These are phyloP conservation scores for Diplosphaera chodatii DNA, from an alignment of 139 green algal genomes.

Conservation along the genomic window DNA sequence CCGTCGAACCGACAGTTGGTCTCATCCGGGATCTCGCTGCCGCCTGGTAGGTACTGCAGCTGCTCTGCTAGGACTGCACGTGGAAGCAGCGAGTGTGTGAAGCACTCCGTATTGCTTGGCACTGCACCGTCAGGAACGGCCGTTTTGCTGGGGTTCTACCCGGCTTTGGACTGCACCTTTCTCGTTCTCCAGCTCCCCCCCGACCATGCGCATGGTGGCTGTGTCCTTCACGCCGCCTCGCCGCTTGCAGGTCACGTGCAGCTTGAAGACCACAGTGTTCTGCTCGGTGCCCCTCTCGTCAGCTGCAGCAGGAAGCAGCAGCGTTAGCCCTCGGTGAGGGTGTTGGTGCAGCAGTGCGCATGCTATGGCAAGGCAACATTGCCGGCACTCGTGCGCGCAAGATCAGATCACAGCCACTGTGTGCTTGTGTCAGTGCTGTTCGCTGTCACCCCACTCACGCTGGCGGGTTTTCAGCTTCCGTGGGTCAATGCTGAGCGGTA, in stretches of 20 bases:
- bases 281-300: slow-evolving; percentile 40
- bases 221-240: not conserved
- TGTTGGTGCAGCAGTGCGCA: no score
- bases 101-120: no score
- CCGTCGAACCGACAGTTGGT: slow-evolving; percentile 62
- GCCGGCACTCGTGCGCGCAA: no score
- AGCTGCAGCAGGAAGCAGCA: slow-evolving; percentile 7
- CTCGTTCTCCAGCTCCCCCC: slow-evolving; percentile 42
- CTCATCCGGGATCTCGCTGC: slow-evolving; percentile 83
- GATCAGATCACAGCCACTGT: no score
- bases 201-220: not conserved
- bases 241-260: slow-evolving; percentile 47
- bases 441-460: no score
- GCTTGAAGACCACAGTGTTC: slow-evolving; percentile 68
- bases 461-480: slow-evolving; percentile 46
- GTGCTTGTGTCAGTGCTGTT: no score
- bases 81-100: no score
- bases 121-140: no score
- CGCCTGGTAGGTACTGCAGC: slow-evolving; percentile 78
- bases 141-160: no score
- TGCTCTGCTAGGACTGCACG: slow-evolving; percentile 48
- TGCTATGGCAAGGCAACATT: no score
- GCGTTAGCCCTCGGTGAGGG: no score
- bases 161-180: no score
- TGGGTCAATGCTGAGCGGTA: slow-evolving; percentile 82